These are phyloP conservation scores for Aspergillus japonicus DNA, from an alignment of 2,329 filamentous ascomycete species.

Conservation along the genomic window DNA sequence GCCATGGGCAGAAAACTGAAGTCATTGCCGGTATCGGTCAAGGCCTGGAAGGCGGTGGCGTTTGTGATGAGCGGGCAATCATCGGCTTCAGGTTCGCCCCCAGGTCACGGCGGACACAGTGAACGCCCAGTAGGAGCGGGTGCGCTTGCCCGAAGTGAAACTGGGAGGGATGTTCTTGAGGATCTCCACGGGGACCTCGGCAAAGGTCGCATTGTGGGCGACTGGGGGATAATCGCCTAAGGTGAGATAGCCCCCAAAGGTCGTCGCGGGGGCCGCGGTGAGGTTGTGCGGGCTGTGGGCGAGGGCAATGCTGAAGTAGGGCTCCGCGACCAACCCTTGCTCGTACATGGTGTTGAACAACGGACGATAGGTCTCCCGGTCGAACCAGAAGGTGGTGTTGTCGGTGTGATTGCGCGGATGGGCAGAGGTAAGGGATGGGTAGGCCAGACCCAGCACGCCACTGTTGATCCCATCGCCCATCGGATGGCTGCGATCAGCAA, in stretches of 20 bases:
- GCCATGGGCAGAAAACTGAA: conserved; percentile 40
- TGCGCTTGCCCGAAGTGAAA: conserved; percentile 22
- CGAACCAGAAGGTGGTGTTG: conserved; percentile 23
- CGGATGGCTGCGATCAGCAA: conserved; percentile 46
- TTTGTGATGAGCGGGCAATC: conserved; percentile 18
- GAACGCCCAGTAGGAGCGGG: conserved; percentile 42
- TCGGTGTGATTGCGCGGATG: conserved; percentile 21
- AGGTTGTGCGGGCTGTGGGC: conserved; percentile 30
- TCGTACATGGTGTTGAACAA: conserved; percentile 53
- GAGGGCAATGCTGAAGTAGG: conserved; percentile 52
- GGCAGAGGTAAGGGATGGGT: conserved; percentile 49
- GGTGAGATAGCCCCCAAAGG: conserved; percentile 46
- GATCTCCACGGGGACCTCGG: conserved; percentile 38
- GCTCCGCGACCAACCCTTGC: conserved; percentile 39
- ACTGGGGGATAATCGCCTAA: conserved; percentile 53
- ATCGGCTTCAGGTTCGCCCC: conserved; percentile 10
- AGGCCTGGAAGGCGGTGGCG: conserved; percentile 36
- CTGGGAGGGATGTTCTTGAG: conserved; percentile 24
- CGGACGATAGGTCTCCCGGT: conserved; percentile 46
- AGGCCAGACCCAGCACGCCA: conserved; percentile 54
- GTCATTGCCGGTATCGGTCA: conserved; percentile 42
- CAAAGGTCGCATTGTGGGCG: conserved; percentile 33
- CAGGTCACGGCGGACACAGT: conserved; percentile 32
- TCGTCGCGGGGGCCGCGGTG: conserved; percentile 4
- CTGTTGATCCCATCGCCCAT: conserved; percentile 47